A percentile compares a stretch with the other conserved stretches of the same genome.
Conservation (phyloP, 352 stramenopile species). For the Thraustochytrium striatum region DNA sequence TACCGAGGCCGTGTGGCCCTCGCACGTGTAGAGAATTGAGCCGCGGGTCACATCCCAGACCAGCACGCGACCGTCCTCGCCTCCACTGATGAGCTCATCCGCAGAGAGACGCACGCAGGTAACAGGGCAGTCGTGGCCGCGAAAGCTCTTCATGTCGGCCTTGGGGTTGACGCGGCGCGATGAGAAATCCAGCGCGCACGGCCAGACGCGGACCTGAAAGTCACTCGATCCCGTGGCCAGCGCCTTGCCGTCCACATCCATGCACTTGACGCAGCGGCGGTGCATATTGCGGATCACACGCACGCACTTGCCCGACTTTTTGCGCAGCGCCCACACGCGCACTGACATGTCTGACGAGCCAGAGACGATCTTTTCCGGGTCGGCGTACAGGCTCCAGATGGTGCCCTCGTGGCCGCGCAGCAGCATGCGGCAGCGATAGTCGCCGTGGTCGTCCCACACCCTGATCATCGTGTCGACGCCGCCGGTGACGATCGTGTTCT, state of each 20-base stretch:
- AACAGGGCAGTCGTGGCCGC: slow-evolving; percentile 25
- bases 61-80: slow-evolving; percentile 25
- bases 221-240: slow-evolving; percentile 9
- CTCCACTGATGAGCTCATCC: slow-evolving; percentile 28
- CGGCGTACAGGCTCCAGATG: slow-evolving; percentile 30
- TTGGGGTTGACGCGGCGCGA: neutral
- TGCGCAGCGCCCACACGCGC: slow-evolving; percentile 12
- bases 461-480: slow-evolving; percentile 26
- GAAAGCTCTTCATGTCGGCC: neutral
- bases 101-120: slow-evolving; percentile 14
- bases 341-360: neutral
- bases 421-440: neutral
- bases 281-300: slow-evolving; percentile 2
- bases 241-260: slow-evolving; percentile 14
- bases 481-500: slow-evolving; percentile 14
- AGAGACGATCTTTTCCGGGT: slow-evolving; percentile 10
- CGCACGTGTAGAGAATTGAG: slow-evolving; percentile 13
- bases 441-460: slow-evolving; percentile 6
- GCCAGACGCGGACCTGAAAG: slow-evolving; percentile 32
- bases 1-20: slow-evolving; percentile 6
- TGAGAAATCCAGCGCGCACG: slow-evolving; percentile 4
- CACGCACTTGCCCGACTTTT: slow-evolving; percentile 6
- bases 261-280: neutral
- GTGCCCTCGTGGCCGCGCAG: neutral
- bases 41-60: slow-evolving; percentile 32